Conservation (phyloP, 2,329 filamentous ascomycete species). For the Fusarium lyarnte region DNA sequence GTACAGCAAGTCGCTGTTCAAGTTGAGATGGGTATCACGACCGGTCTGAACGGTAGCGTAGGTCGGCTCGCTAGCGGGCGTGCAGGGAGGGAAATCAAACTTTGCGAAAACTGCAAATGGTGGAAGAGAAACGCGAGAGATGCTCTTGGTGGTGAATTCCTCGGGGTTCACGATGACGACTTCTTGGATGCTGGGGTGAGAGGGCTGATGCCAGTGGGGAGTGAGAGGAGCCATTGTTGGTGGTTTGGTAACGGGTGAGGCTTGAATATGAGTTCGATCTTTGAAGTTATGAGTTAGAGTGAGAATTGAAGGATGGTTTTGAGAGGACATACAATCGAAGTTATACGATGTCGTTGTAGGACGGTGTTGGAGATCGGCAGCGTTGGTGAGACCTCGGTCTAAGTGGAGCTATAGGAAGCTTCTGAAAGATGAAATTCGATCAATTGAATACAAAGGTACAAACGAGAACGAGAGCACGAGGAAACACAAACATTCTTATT, state of each 20-base stretch:
- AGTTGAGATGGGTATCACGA: slow-evolving; percentile 64
- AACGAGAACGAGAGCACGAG: background rate
- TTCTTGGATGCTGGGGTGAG: slow-evolving; percentile 66
- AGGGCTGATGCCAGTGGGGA: slow-evolving; percentile 69
- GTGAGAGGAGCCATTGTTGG: slow-evolving; percentile 63
- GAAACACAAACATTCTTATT: slow-evolving; percentile 26
- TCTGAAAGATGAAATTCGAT: background rate
- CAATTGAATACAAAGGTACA: background rate
- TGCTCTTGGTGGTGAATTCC: slow-evolving; percentile 68
- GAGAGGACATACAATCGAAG: background rate
- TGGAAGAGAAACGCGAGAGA: slow-evolving; percentile 64
- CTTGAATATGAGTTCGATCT: background rate
- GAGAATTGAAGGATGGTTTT: background rate
- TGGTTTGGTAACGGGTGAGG: slow-evolving; percentile 9
- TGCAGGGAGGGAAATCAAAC: slow-evolving; percentile 71
- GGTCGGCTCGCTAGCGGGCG: slow-evolving; percentile 62
- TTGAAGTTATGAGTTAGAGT: background rate
- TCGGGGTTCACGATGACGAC: slow-evolving; percentile 61
- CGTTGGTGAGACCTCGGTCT: slow-evolving; percentile 19
- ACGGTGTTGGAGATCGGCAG: background rate
- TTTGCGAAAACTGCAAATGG: slow-evolving; percentile 74
- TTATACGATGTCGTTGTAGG: background rate
- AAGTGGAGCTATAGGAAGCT: slow-evolving; percentile 21
- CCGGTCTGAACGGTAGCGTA: slow-evolving; percentile 73
- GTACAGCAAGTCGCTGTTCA: slow-evolving; percentile 74